These are phyloP conservation scores for Fusarium sp. DNA, from an alignment of 2,329 filamentous ascomycete genomes.

Conservation along the genomic window DNA sequence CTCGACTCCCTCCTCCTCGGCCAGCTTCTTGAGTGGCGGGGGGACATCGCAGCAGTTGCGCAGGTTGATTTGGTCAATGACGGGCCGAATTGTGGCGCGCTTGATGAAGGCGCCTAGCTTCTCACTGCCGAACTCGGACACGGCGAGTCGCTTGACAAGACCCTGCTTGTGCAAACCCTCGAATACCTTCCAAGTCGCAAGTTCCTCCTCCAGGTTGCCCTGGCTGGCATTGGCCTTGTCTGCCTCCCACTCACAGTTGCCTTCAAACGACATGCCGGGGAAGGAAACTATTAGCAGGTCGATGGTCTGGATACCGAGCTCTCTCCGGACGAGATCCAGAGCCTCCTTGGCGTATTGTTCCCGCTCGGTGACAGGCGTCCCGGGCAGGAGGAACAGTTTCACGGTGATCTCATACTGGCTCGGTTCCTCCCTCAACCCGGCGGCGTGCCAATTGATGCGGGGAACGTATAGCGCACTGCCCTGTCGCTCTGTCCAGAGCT, in stretches of 20 bases:
- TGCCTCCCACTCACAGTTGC: conserved; percentile 85
- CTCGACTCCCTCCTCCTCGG: conserved; percentile 86
- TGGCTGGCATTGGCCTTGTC: conserved; percentile 71
- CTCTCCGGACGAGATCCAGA: conserved; percentile 81
- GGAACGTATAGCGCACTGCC: conserved; percentile 79
- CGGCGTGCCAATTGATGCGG: conserved; percentile 77
- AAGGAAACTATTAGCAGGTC: conserved; percentile 95
- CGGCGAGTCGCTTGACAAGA: conserved; percentile 79
- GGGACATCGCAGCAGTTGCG: conserved; percentile 97
- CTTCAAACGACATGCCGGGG: conserved; percentile 92
- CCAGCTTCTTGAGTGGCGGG: conserved; percentile 84
- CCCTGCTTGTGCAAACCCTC: conserved; percentile 80
- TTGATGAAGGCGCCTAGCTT: conserved; percentile 83
- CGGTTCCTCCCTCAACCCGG: conserved; percentile 82
- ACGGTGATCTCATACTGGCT: conserved; percentile 93
- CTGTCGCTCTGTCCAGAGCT: conserved; percentile 77
- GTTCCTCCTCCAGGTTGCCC: conserved; percentile 75
- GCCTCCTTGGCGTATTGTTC: conserved; percentile 81
- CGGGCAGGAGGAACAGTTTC: conserved; percentile 92
- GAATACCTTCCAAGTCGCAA: conserved; percentile 77
- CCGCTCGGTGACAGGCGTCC: conserved; percentile 73
- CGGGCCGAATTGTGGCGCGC: conserved; percentile 77
- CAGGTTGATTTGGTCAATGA: conserved; percentile 95
- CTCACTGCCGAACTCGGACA: conserved; percentile 91
- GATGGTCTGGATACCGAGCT: conserved; percentile 80